Percentiles rank a stretch among this genome's conserved stretches.
Conservation (phyloP, 169 alveolate species). For the Perkinsus chesapeaki region DNA sequence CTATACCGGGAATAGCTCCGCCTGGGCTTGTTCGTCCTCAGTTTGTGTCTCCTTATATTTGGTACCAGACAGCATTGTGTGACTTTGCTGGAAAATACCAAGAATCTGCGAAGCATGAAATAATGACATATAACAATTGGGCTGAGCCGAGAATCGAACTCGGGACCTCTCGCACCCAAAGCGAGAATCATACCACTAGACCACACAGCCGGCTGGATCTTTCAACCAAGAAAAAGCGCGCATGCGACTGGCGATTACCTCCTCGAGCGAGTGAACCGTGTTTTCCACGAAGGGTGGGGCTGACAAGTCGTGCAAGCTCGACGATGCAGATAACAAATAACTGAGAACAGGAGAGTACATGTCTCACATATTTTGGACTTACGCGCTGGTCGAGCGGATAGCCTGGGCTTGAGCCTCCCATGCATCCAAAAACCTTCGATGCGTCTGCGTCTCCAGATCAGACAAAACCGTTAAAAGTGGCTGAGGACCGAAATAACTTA, state of each 20-base stretch:
- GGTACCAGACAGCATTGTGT: background rate
- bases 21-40: background rate
- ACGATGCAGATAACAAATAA: background rate
- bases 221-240: background rate
- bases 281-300: background rate
- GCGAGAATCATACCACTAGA: conserved; percentile 94
- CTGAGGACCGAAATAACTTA: background rate
- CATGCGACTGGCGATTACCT: no score
- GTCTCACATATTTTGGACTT: background rate
- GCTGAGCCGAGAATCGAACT: conserved; percentile 92
- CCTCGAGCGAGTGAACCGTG: background rate
- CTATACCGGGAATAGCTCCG: background rate
- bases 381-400: background rate
- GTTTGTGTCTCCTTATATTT: background rate
- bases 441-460: background rate
- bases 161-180: conserved; percentile 97
- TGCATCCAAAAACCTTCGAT: background rate
- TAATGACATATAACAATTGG: conserved; percentile 19
- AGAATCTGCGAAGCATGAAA: background rate
- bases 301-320: background rate
- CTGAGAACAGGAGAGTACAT: background rate
- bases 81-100: background rate
- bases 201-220: conserved; percentile 32
- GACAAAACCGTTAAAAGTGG: background rate
- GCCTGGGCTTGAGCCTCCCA: background rate